Conservation (phyloP, 2,329 filamentous ascomycete species). For the Sclerotinia sclerotiorum region DNA sequence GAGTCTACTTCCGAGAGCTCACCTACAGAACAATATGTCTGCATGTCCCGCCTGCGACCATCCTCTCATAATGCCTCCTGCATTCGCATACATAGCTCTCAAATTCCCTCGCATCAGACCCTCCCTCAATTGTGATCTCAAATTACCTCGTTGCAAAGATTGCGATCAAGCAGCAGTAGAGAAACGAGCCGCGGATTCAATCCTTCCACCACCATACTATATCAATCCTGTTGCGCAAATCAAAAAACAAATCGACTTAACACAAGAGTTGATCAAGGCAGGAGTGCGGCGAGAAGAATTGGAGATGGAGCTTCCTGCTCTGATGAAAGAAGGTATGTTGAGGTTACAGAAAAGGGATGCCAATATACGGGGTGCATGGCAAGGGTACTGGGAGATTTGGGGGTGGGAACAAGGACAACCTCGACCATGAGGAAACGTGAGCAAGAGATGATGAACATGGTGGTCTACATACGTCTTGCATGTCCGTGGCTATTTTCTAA, state of each 20-base stretch:
- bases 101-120: conserved; percentile 27
- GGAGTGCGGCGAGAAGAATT: conserved; percentile 29
- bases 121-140: conserved; percentile 30
- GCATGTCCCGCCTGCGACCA: conserved; percentile 21
- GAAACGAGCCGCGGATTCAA: conserved; percentile 26
- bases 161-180: conserved; percentile 33
- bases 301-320: conserved; percentile 20
- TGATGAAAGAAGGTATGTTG: conserved; percentile 25
- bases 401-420: conserved; percentile 26
- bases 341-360: conserved; percentile 24
- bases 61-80: conserved; percentile 29
- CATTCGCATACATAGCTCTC: conserved; percentile 25
- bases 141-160: conserved; percentile 30
- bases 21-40: conserved; percentile 13
- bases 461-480: neutral
- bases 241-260: conserved; percentile 28
- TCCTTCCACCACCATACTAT: conserved; percentile 25
- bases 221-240: conserved; percentile 26
- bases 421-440: neutral
- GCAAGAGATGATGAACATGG: no score
- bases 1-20: no score
- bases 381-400: conserved; percentile 36
- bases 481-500: neutral
- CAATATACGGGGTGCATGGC: conserved; percentile 30
- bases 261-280: conserved; percentile 27